Conservation (phyloP, 257 asterid genomes). For the Asclepias syriaca region DNA sequence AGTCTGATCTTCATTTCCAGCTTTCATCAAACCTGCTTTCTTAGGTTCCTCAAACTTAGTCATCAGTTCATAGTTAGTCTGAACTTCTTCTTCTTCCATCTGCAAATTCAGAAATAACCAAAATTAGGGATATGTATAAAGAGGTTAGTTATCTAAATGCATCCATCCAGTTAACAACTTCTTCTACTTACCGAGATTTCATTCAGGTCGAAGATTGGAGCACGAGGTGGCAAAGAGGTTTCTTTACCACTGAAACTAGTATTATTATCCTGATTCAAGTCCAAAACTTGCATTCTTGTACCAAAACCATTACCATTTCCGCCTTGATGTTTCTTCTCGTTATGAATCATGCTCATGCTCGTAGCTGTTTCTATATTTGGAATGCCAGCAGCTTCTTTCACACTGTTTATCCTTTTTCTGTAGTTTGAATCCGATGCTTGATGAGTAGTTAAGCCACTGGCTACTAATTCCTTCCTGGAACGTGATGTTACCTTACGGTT, state of each 20-base stretch:
- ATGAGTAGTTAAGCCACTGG: background rate
- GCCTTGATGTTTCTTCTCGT: conserved; percentile 33
- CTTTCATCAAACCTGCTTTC: conserved; percentile 38
- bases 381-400: conserved; percentile 25
- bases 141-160: background rate
- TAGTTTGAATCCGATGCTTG: conserved; percentile 26
- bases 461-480: conserved; percentile 24
- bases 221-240: conserved; percentile 38
- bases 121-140: background rate
- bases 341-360: conserved; percentile 38
- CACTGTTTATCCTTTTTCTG: conserved; percentile 29
- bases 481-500: conserved; percentile 27
- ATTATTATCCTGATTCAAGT: conserved; percentile 46
- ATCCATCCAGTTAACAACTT: background rate
- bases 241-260: conserved; percentile 37
- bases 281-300: conserved; percentile 28
- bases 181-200: conserved; percentile 59
- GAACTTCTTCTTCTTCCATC: conserved; percentile 68
- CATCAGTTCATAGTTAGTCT: conserved; percentile 25
- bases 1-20: conserved; percentile 56
- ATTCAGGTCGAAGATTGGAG: conserved; percentile 76
- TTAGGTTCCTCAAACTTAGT: conserved; percentile 42
- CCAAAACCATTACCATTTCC: conserved; percentile 29
- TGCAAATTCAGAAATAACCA: conserved; percentile 16
- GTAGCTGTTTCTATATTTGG: conserved; percentile 8